Conservation (phyloP, 2,329 filamentous ascomycete species). For the Boeremia lycopersici region DNA sequence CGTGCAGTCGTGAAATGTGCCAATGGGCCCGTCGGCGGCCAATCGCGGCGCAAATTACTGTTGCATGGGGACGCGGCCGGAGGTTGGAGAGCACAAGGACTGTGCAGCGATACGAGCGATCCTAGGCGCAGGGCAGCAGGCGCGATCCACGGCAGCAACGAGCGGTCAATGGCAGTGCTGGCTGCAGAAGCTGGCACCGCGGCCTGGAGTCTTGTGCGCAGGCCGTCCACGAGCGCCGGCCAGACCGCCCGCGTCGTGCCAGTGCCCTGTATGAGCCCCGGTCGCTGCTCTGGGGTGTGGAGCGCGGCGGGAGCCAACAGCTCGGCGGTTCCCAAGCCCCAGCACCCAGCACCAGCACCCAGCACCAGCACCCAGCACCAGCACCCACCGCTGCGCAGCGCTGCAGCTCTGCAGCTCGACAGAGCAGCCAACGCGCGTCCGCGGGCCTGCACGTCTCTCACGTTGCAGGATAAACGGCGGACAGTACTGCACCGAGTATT, state of each 20-base stretch:
- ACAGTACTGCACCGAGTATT: no score
- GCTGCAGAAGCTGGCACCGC: conserved; percentile 2
- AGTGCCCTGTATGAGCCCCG: conserved; percentile 13
- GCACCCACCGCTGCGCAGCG: neutral
- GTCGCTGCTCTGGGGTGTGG: conserved; percentile 4
- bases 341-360: neutral
- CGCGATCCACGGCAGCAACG: neutral
- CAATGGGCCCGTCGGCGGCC: conserved; percentile 7
- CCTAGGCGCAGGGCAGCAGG: neutral
- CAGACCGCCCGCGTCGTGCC: neutral
- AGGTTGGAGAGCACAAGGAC: neutral
- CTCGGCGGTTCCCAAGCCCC: conserved; percentile 6
- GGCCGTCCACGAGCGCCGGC: neutral
- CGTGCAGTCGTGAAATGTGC: conserved; percentile 11
- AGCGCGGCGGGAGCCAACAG: conserved; percentile 6
- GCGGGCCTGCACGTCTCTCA: no score
- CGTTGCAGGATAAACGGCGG: no score
- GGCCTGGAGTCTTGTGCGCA: conserved; percentile 15
- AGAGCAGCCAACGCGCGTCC: conserved; percentile 13
- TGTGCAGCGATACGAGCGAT: conserved; percentile 11
- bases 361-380: neutral
- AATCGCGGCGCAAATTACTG: conserved; percentile 18
- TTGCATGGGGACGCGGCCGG: conserved; percentile 16
- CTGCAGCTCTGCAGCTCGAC: neutral
- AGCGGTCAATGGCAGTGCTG: neutral